Conservation (phyloP, 139 green algal species). For the Diplosphaera chodatii region DNA sequence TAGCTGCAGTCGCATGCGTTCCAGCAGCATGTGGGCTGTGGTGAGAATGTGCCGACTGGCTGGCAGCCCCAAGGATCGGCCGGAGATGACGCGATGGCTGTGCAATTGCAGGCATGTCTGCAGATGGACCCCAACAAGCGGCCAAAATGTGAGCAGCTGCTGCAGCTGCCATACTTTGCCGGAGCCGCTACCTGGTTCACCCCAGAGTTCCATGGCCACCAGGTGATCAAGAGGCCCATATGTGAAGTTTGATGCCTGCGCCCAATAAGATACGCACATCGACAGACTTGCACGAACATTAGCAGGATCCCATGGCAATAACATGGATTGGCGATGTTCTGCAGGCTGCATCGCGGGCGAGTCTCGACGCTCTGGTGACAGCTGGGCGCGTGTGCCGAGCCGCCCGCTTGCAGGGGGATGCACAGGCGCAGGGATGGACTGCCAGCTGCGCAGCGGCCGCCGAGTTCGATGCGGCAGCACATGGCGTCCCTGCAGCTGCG, state of each 20-base stretch:
- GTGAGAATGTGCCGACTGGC: too few species aligned
- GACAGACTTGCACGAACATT: too few species aligned
- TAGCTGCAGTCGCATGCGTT: too few species aligned
- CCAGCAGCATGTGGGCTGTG: too few species aligned
- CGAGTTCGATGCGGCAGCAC: neutral
- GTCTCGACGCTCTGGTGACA: neutral
- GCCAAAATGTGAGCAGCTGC: conserved; percentile 33
- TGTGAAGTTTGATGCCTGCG: neutral
- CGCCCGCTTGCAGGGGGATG: too few species aligned
- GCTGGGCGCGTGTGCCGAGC: neutral
- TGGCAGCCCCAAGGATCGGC: neutral
- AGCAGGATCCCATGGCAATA: too few species aligned
- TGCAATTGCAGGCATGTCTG: conserved; percentile 30
- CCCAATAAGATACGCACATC: too few species aligned
- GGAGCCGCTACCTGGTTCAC: conserved; percentile 14
- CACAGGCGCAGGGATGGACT: too few species aligned
- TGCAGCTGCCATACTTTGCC: conserved; percentile 47
- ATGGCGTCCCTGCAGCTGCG: neutral
- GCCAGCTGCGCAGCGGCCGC: too few species aligned
- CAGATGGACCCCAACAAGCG: conserved; percentile 41
- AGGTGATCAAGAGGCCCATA: neutral
- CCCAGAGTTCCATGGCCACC: neutral
- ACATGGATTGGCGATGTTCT: too few species aligned
- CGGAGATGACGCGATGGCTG: neutral
- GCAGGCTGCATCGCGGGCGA: neutral